Percentiles rank a stretch among this genome's conserved stretches.
Evolutionary conservation across 1,284 basidiomycete species (phyloP).

Genomic region (Naganishia sp.): DNA sequence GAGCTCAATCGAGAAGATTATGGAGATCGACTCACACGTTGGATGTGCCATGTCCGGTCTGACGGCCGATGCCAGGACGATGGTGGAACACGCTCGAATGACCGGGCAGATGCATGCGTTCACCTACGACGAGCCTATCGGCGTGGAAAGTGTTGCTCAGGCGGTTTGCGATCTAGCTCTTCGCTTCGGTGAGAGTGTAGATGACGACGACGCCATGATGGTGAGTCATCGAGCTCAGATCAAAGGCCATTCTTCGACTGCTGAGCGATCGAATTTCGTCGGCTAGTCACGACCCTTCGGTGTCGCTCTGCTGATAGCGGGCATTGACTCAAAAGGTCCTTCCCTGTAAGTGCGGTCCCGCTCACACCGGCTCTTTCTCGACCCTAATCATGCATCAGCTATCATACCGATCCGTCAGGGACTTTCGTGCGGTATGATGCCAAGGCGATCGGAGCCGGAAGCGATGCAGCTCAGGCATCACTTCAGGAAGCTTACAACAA

Average conservation of each 20-base stretch:
- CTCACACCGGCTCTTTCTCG: too few relatives aligned
- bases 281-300: slow-evolving; percentile 92
- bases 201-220: slow-evolving; percentile 98
- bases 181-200: slow-evolving; percentile 97
- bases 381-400: slow-evolving; percentile 58
- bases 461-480: slow-evolving; percentile 95
- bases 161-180: slow-evolving; percentile 97
- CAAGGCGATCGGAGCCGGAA: slow-evolving; percentile 97
- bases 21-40: slow-evolving; percentile 97
- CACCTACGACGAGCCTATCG: slow-evolving; percentile 95
- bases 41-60: slow-evolving; percentile 98
- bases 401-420: slow-evolving; percentile 98
- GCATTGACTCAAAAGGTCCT: slow-evolving; percentile 92
- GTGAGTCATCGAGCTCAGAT: slow-evolving; percentile 49
- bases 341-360: slow-evolving; percentile 69
- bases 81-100: slow-evolving; percentile 99
- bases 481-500: slow-evolving; percentile 97
- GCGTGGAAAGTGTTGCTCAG: slow-evolving; percentile 95
- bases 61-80: slow-evolving; percentile 96
- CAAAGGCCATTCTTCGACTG: background rate
- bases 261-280: background rate
- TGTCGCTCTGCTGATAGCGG: slow-evolving; percentile 94
- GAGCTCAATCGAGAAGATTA: slow-evolving; percentile 98
- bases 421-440: slow-evolving; percentile 97
- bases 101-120: slow-evolving; percentile 95